A percentile compares a stretch with the other conserved stretches of the same genome.
Evolutionary conservation across 192 early-diverging fungal genomes (phyloP).

Genomic region (Entomortierella lignicola): DNA sequence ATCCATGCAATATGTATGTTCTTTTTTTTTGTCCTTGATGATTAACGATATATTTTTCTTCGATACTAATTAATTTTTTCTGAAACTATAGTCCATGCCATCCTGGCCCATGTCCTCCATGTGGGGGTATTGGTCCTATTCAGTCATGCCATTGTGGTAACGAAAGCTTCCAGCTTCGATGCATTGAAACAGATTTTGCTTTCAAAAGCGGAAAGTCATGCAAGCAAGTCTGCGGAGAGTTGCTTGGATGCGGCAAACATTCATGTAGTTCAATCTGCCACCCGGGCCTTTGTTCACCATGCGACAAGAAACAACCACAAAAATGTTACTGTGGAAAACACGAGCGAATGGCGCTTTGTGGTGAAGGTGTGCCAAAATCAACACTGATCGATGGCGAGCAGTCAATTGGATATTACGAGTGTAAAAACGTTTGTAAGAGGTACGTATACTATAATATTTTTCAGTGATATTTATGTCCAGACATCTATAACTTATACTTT

Average conservation of each 20-base stretch:
- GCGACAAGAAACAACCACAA: constrained; percentile 66
- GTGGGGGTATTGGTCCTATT: constrained; percentile 80
- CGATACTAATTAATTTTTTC: not conserved
- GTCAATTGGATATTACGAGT: constrained; percentile 62
- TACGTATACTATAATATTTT: constrained; percentile 21
- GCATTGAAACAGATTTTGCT: constrained; percentile 76
- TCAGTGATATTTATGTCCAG: not conserved
- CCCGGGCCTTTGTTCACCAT: constrained; percentile 74
- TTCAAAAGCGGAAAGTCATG: constrained; percentile 74
- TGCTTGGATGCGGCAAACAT: constrained; percentile 78
- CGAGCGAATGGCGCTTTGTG: constrained; percentile 69
- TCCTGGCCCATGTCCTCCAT: constrained; percentile 95
- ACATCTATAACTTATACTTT: not conserved
- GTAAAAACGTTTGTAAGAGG: constrained; percentile 61
- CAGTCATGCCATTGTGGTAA: constrained; percentile 89
- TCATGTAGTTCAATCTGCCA: constrained; percentile 75
- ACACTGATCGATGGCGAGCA: constrained; percentile 40
- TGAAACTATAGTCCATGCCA: constrained; percentile 71
- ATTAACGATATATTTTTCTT: not conserved
- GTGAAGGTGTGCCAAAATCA: constrained; percentile 57
- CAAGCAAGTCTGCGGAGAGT: constrained; percentile 72
- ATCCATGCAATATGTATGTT: constrained; percentile 70
- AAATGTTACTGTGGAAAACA: constrained; percentile 78
- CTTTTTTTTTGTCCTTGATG: not conserved
- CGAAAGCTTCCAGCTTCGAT: constrained; percentile 73